Evolutionary conservation across 2,329 filamentous ascomycete species (phyloP).

Genomic region (Paecilomyces fulvus): DNA sequence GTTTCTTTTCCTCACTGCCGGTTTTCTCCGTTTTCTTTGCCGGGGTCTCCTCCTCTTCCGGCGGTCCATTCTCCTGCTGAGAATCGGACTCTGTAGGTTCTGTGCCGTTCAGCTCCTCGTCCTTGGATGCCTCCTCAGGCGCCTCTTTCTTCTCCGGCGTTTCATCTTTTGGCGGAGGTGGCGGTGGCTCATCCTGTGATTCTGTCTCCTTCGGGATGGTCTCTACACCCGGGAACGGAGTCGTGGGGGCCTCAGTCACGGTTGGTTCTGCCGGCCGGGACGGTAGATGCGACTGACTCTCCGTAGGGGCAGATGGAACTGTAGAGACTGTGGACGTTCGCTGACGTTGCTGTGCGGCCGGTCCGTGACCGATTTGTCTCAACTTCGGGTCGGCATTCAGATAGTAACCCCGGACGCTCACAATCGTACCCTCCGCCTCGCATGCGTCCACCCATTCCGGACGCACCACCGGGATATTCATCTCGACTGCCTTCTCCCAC

Average conservation of each 20-base stretch:
- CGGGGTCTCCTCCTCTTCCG: not conserved
- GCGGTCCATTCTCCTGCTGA: not conserved
- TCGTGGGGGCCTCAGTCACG: conserved; percentile 19
- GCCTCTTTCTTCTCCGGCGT: conserved; percentile 13
- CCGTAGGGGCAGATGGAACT: not conserved
- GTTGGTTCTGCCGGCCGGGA: not conserved
- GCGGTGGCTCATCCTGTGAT: conserved; percentile 14
- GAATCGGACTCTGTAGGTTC: not conserved
- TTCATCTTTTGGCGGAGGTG: conserved; percentile 15
- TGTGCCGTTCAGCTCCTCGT: not conserved
- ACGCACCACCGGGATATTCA: conserved; percentile 93
- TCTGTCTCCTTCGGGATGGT: conserved; percentile 17
- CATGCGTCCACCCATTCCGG: conserved; percentile 98
- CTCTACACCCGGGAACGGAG: conserved; percentile 25
- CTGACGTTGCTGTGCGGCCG: conserved; percentile 24
- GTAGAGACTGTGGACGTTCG: conserved; percentile 8
- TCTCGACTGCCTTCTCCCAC: conserved; percentile 96
- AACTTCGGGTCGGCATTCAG: conserved; percentile 71
- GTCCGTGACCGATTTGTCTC: conserved; percentile 40
- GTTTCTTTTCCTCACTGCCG: conserved; percentile 13
- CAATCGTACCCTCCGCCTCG: conserved; percentile 81
- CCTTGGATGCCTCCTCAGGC: not conserved
- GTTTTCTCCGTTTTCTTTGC: not conserved
- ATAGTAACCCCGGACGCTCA: conserved; percentile 93
- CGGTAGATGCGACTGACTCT: not conserved